A percentile compares a stretch with the other conserved stretches of the same genome.
Evolutionary conservation across 2,329 filamentous ascomycete species (phyloP).

Genomic region (Pseudonectria foliicola): DNA sequence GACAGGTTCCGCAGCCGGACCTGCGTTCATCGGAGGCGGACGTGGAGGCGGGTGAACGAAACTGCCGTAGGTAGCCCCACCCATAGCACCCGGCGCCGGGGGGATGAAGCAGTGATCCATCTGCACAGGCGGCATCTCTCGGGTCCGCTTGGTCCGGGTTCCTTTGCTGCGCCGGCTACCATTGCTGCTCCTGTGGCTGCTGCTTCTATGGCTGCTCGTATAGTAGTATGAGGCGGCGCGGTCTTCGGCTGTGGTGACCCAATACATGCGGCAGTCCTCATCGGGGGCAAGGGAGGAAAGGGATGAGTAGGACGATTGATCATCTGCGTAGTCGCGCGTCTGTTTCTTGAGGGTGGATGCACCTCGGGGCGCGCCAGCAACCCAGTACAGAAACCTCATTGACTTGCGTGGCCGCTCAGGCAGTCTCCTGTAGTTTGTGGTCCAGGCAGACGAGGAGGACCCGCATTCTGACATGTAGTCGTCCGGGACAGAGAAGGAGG

Average conservation of each 20-base stretch:
- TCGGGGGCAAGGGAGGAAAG: slow-evolving; percentile 15
- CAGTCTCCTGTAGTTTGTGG: slow-evolving; percentile 16
- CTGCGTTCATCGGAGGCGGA: slow-evolving; percentile 12
- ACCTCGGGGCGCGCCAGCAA: slow-evolving; percentile 18
- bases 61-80: slow-evolving; percentile 1
- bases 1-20: slow-evolving; percentile 10
- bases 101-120: slow-evolving; percentile 10
- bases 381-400: slow-evolving; percentile 22
- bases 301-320: slow-evolving; percentile 17
- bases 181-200: slow-evolving; percentile 12
- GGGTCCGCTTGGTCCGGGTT: slow-evolving; percentile 16
- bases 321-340: slow-evolving; percentile 18
- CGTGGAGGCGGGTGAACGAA: slow-evolving; percentile 10
- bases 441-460: slow-evolving; percentile 19
- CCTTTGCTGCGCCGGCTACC: slow-evolving; percentile 13
- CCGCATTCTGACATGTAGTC: slow-evolving; percentile 12
- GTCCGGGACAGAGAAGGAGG: slow-evolving; percentile 15
- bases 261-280: slow-evolving; percentile 18
- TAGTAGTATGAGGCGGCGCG: slow-evolving; percentile 6
- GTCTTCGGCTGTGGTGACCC: slow-evolving; percentile 12
- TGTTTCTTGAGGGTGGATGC: slow-evolving; percentile 21
- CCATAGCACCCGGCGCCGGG: slow-evolving; percentile 13
- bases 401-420: slow-evolving; percentile 18
- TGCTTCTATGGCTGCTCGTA: slow-evolving; percentile 10
- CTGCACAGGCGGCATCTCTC: slow-evolving; percentile 14